A percentile compares a stretch with the other conserved stretches of the same genome.
Evolutionary conservation across 345 rosid genomes (phyloP).

Genomic region (Arabis hirsuta): DNA sequence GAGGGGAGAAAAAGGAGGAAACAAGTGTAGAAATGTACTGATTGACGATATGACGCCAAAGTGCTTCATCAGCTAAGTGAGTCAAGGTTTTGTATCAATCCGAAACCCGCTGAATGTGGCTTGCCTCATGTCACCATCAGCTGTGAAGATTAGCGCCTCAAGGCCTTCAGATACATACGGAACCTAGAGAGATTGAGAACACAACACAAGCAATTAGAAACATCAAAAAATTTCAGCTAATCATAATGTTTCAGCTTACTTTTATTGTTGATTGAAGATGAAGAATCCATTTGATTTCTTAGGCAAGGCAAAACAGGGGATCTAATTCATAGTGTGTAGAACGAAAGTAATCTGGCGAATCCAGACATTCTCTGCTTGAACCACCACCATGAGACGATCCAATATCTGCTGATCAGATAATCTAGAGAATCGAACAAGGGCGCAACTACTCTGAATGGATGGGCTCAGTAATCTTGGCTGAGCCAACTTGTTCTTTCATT

Average conservation of each 20-base stretch:
- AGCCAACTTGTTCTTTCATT: slow-evolving; percentile 1
- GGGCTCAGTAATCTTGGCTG: slow-evolving; percentile 91
- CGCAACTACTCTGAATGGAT: slow-evolving; percentile 93
- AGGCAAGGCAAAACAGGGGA: not conserved
- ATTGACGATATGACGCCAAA: not conserved
- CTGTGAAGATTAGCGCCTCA: slow-evolving; percentile 95
- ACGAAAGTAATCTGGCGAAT: not conserved
- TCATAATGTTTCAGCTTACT: not conserved
- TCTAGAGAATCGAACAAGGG: slow-evolving; percentile 91
- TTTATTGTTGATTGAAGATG: not conserved
- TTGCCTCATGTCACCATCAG: slow-evolving; percentile 99
- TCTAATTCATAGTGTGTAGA: not conserved
- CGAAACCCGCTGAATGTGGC: slow-evolving; percentile 91
- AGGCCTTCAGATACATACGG: slow-evolving; percentile 95
- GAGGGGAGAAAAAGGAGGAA: not conserved
- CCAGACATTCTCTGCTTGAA: slow-evolving; percentile 80
- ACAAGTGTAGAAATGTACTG: slow-evolving; percentile 4
- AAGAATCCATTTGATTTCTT: not conserved
- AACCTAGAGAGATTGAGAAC: slow-evolving; percentile 57
- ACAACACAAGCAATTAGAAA: slow-evolving; percentile 20
- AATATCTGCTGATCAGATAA: slow-evolving; percentile 92
- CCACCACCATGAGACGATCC: slow-evolving; percentile 88
- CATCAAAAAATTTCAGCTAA: not conserved
- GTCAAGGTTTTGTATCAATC: slow-evolving; percentile 42
- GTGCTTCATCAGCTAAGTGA: slow-evolving; percentile 22